Evolutionary conservation across 2,329 filamentous ascomycete species (phyloP), one percentile per base, ranked within the genome.

Genomic region (Penicillium corylophilum): DNA sequence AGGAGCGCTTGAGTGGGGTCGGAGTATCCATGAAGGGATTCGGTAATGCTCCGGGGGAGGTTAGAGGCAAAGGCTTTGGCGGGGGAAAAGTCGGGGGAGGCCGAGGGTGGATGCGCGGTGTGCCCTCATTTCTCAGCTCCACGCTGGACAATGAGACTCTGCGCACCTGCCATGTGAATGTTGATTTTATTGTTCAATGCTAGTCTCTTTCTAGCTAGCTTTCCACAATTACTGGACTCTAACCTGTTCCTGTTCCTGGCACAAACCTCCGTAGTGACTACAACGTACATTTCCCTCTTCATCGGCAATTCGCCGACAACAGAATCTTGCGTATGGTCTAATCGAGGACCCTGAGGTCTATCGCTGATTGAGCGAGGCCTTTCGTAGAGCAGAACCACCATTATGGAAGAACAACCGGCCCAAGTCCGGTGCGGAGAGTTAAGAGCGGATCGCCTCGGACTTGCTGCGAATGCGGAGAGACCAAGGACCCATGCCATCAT

Each of bases 401-500:
- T n/a, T 28, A 31, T 16, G 35, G 33, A 24, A 49, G 24, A 26
- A 46, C 24, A 38, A 26, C 55, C 54, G 57, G 56, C 39, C 48
- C 50, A 69, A 69, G 66, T 70, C 67, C 67, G 67, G 62, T 63
- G 64, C 55, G 60, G 64, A 66, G 60, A 46, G 51, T 23, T 35
- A 53, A 20, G 23, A 36, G 44, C 38, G 44, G 50, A 55, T 42
- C 52, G 36, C 23, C 63, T 70, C 67, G 67, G 67, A 70, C 64
- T 70, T 69, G 62, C 53, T 70, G 67, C 67, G 67, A 70, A 59
- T 65, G 64, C 60, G 66, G 65, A 68, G 65, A 60, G 55, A 28
- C 26, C 7, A 28, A 10, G 8, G 26, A 57, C 18, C 35, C 43
- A 50, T 41, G 35, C 7, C 20, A 40, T 47, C 48, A 59, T 50